A percentile compares a stretch with the other conserved stretches of the same genome.
These are phyloP conservation scores for Cercospora zeina DNA, from an alignment of 2,329 filamentous ascomycete species.

Conservation along the genomic window DNA sequence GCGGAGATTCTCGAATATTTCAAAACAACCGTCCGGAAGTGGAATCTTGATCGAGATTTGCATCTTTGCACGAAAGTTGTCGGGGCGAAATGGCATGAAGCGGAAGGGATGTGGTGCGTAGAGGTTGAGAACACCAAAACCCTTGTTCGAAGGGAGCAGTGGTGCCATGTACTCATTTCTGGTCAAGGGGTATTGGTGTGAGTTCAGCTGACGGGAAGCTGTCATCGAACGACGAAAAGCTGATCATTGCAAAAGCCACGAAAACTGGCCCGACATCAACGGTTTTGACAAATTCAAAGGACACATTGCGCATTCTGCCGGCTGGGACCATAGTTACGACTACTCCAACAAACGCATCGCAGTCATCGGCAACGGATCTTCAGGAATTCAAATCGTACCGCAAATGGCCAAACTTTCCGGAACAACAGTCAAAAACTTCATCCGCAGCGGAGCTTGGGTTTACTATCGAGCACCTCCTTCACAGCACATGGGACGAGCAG, in stretches of 20 bases:
- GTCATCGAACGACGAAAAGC: slow-evolving; percentile 1
- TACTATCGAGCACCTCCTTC: not conserved
- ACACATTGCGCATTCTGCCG: slow-evolving; percentile 41
- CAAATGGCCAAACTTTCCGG: slow-evolving; percentile 42
- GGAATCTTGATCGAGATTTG: slow-evolving; percentile 43
- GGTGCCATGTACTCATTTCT: not conserved
- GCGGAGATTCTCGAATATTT: slow-evolving; percentile 46
- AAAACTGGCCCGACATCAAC: slow-evolving; percentile 37
- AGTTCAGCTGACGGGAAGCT: not conserved
- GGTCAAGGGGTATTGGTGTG: not conserved
- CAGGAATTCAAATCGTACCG: slow-evolving; percentile 44
- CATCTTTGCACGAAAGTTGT: slow-evolving; percentile 31
- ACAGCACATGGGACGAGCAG: not conserved
- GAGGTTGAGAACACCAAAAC: slow-evolving; percentile 4
- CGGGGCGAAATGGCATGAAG: slow-evolving; percentile 20
- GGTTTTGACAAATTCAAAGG: slow-evolving; percentile 42
- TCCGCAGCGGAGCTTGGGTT: slow-evolving; percentile 62
- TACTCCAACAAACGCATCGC: slow-evolving; percentile 41
- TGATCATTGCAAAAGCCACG: not conserved
- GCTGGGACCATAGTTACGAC: slow-evolving; percentile 39
- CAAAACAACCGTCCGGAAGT: slow-evolving; percentile 41
- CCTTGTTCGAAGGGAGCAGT: not conserved
- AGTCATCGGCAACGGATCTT: slow-evolving; percentile 46
- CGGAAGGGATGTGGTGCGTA: slow-evolving; percentile 19
- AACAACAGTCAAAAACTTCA: slow-evolving; percentile 52